These are phyloP conservation scores for Basipetospora chlamydospora DNA, from an alignment of 2,329 filamentous ascomycete genomes.

Conservation along the genomic window DNA sequence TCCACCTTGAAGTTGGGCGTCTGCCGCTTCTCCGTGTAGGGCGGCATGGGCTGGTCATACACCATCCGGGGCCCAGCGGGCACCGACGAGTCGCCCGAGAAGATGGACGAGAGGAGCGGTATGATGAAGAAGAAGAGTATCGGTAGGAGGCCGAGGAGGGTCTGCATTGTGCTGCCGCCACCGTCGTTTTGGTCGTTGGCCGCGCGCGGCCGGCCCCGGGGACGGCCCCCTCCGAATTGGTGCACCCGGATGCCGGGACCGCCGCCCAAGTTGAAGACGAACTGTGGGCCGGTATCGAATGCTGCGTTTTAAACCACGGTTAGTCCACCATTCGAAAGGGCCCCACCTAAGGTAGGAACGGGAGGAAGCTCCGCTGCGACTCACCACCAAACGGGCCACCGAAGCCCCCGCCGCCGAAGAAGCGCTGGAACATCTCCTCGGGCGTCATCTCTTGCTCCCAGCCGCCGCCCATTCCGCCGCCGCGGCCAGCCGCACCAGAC, in stretches of 20 bases:
- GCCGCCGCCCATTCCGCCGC: slow-evolving; percentile 43
- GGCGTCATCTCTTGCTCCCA: slow-evolving; percentile 90
- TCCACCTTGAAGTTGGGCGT: slow-evolving; percentile 58
- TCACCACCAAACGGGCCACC: slow-evolving; percentile 35
- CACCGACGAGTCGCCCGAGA: slow-evolving; percentile 40
- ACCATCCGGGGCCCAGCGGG: slow-evolving; percentile 51
- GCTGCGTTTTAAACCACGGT: slow-evolving; percentile 20
- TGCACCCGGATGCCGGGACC: slow-evolving; percentile 86
- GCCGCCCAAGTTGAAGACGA: slow-evolving; percentile 90
- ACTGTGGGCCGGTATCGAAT: slow-evolving; percentile 70
- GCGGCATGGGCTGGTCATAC: slow-evolving; percentile 57
- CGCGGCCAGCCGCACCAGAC: slow-evolving; percentile 25
- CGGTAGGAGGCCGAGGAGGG: slow-evolving; percentile 65
- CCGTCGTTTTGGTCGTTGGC: slow-evolving; percentile 28
- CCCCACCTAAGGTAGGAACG: too few species aligned
- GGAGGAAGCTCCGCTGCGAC: too few species aligned
- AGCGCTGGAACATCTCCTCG: slow-evolving; percentile 92
- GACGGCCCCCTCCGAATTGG: slow-evolving; percentile 74
- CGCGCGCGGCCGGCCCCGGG: slow-evolving; percentile 60
- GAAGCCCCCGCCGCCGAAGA: slow-evolving; percentile 77
- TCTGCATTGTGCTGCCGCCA: slow-evolving; percentile 34
- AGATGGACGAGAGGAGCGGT: slow-evolving; percentile 68
- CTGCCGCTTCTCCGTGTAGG: slow-evolving; percentile 59
- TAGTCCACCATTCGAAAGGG: neutral
- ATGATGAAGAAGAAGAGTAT: slow-evolving; percentile 81